Conservation (phyloP, 192 early-diverging fungal species). For the Backusella macrospora region DNA sequence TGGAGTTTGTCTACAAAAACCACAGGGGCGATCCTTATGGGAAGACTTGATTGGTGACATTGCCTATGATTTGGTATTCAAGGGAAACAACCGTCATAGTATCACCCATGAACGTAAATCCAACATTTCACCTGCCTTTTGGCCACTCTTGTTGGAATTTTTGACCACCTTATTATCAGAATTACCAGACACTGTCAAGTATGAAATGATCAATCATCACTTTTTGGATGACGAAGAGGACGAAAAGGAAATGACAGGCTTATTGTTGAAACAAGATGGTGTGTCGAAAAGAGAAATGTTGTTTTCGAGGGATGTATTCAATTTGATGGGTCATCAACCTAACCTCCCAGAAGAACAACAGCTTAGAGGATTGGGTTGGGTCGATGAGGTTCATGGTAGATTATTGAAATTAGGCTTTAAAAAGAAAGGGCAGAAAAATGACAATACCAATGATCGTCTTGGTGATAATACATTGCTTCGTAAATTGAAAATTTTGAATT, state of each 20-base stretch:
- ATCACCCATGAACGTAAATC: background rate
- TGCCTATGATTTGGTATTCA: conserved; percentile 3
- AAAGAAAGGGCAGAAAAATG: background rate
- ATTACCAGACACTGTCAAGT: conserved; percentile 25
- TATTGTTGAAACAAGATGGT: background rate
- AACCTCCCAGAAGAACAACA: conserved; percentile 52
- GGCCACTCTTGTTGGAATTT: conserved; percentile 30
- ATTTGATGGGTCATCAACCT: conserved; percentile 26
- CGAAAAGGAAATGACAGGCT: background rate
- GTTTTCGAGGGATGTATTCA: background rate
- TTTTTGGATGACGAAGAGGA: conserved; percentile 15
- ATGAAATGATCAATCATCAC: conserved; percentile 28
- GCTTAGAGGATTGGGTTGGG: conserved; percentile 54
- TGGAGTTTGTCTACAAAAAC: conserved; percentile 22
- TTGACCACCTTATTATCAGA: conserved; percentile 22
- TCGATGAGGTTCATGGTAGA: conserved; percentile 34
- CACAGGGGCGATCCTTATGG: background rate
- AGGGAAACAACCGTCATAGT: background rate
- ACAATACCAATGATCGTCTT: background rate
- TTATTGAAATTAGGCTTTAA: background rate
- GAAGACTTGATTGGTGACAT: conserved; percentile 28
- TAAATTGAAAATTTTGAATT: conserved; percentile 33
- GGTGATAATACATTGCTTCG: background rate
- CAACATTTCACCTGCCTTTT: conserved; percentile 23
- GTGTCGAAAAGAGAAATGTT: background rate